Evolutionary conservation across 495 filamentous ascomycete genomes (phyloP).

Genomic region (Copromyces sp.): DNA sequence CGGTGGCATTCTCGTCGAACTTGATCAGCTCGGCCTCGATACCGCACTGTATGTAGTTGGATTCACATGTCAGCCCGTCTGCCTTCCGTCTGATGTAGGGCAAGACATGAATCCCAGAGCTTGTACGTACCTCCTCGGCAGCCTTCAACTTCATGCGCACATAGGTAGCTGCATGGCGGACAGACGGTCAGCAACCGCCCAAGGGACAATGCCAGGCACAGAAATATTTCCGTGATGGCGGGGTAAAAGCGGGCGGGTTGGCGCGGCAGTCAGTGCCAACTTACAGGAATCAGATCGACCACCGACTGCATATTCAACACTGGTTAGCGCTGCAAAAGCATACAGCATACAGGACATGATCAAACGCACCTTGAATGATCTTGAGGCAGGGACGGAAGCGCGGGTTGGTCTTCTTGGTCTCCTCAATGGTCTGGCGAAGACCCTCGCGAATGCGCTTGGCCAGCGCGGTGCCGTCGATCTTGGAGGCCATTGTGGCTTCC

Average conservation of each 20-base stretch:
- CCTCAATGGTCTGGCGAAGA: slow-evolving; percentile 66
- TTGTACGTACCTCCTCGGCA: slow-evolving; percentile 67
- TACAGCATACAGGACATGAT: neutral
- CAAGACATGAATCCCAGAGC: slow-evolving; percentile 3
- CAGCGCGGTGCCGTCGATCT: slow-evolving; percentile 92
- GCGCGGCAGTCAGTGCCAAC: slow-evolving; percentile 20
- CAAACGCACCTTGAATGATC: slow-evolving; percentile 75
- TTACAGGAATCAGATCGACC: slow-evolving; percentile 85
- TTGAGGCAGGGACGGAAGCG: slow-evolving; percentile 79
- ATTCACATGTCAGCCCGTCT: neutral
- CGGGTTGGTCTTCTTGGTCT: slow-evolving; percentile 70
- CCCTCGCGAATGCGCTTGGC: slow-evolving; percentile 78
- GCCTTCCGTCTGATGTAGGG: neutral
- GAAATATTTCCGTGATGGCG: neutral
- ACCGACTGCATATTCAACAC: slow-evolving; percentile 48
- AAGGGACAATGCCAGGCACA: neutral
- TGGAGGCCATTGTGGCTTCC: slow-evolving; percentile 69
- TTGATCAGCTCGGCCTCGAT: slow-evolving; percentile 80
- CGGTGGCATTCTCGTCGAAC: slow-evolving; percentile 69
- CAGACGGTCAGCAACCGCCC: slow-evolving; percentile 16
- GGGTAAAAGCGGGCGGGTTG: neutral
- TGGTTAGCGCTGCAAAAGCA: slow-evolving; percentile 8
- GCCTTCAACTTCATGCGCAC: slow-evolving; percentile 99
- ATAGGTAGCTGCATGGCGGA: slow-evolving; percentile 64
- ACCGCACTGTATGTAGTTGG: slow-evolving; percentile 54